These are phyloP conservation scores for Lentinula sp. DNA, from an alignment of 768 basidiomycete species.

Conservation along the genomic window DNA sequence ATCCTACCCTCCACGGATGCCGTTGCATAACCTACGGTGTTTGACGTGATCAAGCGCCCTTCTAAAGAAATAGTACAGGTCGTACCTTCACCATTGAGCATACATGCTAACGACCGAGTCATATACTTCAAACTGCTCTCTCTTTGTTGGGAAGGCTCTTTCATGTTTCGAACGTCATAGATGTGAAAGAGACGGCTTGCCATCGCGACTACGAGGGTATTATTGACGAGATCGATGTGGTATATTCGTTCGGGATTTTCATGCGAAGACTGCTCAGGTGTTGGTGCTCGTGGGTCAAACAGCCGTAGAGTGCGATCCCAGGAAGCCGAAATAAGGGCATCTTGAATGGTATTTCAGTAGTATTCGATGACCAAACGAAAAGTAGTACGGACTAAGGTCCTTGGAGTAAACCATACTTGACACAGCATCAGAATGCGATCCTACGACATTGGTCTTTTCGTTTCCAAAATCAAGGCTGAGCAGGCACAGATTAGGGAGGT, in stretches of 20 bases:
- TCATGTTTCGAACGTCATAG: conserved; percentile 80
- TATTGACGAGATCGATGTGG: conserved; percentile 69
- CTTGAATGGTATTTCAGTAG: conserved; percentile 27
- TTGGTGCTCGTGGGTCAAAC: conserved; percentile 73
- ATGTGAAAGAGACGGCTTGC: conserved; percentile 87
- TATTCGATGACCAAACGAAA: not conserved
- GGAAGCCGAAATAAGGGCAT: conserved; percentile 75
- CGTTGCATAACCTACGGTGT: conserved; percentile 73
- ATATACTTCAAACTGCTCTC: conserved; percentile 95
- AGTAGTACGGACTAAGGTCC: conserved; percentile 48
- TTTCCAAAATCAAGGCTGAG: conserved; percentile 69
- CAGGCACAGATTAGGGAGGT: not conserved
- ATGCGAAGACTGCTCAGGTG: conserved; percentile 53
- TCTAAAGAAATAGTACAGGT: not conserved
- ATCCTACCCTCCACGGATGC: conserved; percentile 95
- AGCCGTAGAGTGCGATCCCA: conserved; percentile 89
- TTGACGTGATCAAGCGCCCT: not conserved
- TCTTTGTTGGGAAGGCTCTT: conserved; percentile 65
- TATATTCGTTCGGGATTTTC: conserved; percentile 82
- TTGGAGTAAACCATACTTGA: conserved; percentile 69
- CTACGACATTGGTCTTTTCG: conserved; percentile 68
- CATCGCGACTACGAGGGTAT: conserved; percentile 88
- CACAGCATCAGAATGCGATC: conserved; percentile 76
- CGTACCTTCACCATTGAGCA: conserved; percentile 87
- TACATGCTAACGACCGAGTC: conserved; percentile 87